Base-by-base conservation (phyloP, 345 rosid species). In the Eucalyptus decipiens region DNA sequence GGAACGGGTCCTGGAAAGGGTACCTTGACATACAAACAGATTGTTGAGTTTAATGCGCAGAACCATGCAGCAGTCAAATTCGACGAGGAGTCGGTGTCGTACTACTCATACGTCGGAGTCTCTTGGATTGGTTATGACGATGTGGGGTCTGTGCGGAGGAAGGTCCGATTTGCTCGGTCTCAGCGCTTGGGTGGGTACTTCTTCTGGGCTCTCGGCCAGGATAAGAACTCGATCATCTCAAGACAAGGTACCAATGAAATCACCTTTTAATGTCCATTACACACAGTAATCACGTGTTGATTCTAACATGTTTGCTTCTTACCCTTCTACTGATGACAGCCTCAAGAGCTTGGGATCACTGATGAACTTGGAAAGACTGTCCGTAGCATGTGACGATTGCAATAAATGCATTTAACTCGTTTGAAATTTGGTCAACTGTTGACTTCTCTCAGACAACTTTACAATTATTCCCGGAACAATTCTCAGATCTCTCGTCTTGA, bases 101-200 rank as follows among this genome's bases (percentile, higher is more conserved):
- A 91, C 88, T 93, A 93, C 54, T 89, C 93, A 15, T 90, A 90
- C 34, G 62, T 60, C 1, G 92, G 90, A 13, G 89, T 88, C 12
- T 21, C 67, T 24, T 92, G 95, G 96, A 85, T 91, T 30, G 95
- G 95, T 89, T 92, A 93, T 85, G 95, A 94, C 43, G 97, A 92
- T 45, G 45, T 42, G 9, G 1, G 5, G 86, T 92, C 94, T 32
- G 60, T 85, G 34, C 86, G 62, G 85, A 19, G 37, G 85, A 94
- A 93, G 91, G 90, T 92, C 67, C 80, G 11, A 16, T 92, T 88
- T 87, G 93, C 93, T 3, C 56, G 49, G 87, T 60, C 5, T 81
- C 32, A 65, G 94, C 93, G 88, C 86, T 94, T 85, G 90, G 91
- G 45, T 23, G 95, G 96, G 15, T 94, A 90, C 65, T 93, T 93